Percentiles rank a stretch among this genome's conserved stretches.
Evolutionary conservation across 2,329 filamentous ascomycete species (phyloP).

Genomic region (Cladosporium austrohemisphaericum): DNA sequence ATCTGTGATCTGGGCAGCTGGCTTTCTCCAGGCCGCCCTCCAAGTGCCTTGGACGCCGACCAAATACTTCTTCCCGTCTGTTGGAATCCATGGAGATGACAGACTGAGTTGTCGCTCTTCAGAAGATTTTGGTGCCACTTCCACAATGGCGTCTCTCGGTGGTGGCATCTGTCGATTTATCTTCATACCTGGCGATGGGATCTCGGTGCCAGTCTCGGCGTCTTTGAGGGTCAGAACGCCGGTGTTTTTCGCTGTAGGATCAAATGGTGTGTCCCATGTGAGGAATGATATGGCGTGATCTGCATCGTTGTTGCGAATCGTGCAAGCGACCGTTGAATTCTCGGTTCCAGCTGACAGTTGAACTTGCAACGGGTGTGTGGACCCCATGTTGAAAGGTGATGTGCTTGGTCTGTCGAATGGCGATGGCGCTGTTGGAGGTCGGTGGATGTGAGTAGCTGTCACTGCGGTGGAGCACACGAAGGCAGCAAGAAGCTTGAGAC

Average conservation of each 20-base stretch:
- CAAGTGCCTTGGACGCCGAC: slow-evolving; percentile 34
- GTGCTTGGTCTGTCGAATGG: background rate
- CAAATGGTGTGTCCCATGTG: slow-evolving; percentile 41
- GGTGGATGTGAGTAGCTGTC: slow-evolving; percentile 9
- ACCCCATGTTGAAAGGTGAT: background rate
- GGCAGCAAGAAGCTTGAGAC: background rate
- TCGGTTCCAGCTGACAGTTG: slow-evolving; percentile 2
- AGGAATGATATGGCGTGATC: slow-evolving; percentile 36
- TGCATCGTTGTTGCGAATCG: slow-evolving; percentile 35
- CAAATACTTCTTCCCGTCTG: slow-evolving; percentile 34
- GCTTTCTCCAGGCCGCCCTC: slow-evolving; percentile 34
- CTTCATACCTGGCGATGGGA: slow-evolving; percentile 31
- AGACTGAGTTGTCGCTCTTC: slow-evolving; percentile 33
- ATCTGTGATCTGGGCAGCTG: slow-evolving; percentile 18
- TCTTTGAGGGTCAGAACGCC: slow-evolving; percentile 36
- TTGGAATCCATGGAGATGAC: slow-evolving; percentile 22
- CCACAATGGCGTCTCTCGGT: slow-evolving; percentile 32
- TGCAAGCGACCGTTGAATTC: slow-evolving; percentile 28
- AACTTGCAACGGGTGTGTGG: slow-evolving; percentile 1
- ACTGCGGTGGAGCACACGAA: slow-evolving; percentile 3
- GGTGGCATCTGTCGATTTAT: slow-evolving; percentile 39
- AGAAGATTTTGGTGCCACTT: slow-evolving; percentile 33
- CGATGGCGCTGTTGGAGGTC: background rate
- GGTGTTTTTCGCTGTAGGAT: slow-evolving; percentile 35
- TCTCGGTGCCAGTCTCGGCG: slow-evolving; percentile 25